Evolutionary conservation across 495 filamentous ascomycete species (phyloP), one percentile per base, ranked within the genome.

Genomic region (Talaromyces proteolyticus): DNA sequence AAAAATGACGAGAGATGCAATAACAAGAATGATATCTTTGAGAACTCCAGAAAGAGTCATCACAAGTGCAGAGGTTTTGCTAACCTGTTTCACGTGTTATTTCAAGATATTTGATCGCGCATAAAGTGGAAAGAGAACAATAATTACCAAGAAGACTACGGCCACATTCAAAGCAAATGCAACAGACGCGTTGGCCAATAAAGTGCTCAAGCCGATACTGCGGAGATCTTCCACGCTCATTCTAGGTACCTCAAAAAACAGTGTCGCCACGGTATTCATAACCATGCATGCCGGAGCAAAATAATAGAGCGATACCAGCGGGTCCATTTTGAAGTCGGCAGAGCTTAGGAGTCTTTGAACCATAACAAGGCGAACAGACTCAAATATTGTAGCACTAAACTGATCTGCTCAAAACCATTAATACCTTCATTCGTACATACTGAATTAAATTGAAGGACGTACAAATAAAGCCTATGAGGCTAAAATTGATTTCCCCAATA

Each of bases 11-110:
- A 95, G 91, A 47, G 88, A 94, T 47, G 87, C 86, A 49, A 75
- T 66, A 50, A 96, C 91, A 37, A 96, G 86, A 52, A 96, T 80
- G 57, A 96, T 90, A 68, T 96, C 91, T 76, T 96, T 96, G 59
- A 95, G 83, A 49, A 96, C 88, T 71, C 92, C 92, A 67, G 88
- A 95, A 53, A 96, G 87, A 43, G 92, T 96, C 54, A 95, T 84
- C 65, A 95, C 89, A 25, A 96, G 85, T 43, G 88, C 89, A 3
- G 91, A 95, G 23, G 91, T 96, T 75, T 88, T 90, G 70, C 91
- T 91, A 69, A 96, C 96, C 90, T 95, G 53, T 29, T n/a, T 52
- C 17, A 20, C 47, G 11, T 40, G 67, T 54, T 44, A 11, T 47
- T 74, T 61, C 73, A 18, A 50, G 40, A 49, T 21, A 17, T 0